Percentiles rank a stretch among this genome's conserved stretches.
These are phyloP conservation scores for Raphanus hybrid DNA, from an alignment of 441 rosid genomes.

Conservation along the genomic window DNA sequence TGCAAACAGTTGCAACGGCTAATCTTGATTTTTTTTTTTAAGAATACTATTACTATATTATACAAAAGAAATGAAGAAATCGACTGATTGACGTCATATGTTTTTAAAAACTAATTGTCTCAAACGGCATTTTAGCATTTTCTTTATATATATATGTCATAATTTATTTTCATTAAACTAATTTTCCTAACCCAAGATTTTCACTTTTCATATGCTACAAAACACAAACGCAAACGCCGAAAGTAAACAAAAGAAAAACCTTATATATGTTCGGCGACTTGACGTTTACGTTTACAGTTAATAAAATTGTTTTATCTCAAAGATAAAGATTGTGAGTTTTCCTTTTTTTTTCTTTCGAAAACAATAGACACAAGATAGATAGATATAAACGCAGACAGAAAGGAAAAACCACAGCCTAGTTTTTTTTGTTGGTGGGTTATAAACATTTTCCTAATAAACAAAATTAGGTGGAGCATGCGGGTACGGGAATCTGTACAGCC, in stretches of 20 bases:
- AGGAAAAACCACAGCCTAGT: not conserved
- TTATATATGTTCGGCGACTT: not conserved
- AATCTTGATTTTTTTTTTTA: not conserved
- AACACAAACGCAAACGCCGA: not conserved
- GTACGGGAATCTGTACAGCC: conserved; percentile 69
- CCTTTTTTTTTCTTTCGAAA: not conserved
- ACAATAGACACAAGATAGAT: not conserved
- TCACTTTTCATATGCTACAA: not conserved
- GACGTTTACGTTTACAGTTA: not conserved
- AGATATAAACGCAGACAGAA: not conserved
- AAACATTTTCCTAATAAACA: not conserved
- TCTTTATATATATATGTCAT: not conserved
- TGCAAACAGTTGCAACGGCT: conserved; percentile 27
- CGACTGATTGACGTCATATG: not conserved
- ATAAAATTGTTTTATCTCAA: not conserved
- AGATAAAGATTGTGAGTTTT: not conserved
- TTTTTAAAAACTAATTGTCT: not conserved
- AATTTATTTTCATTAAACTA: not conserved
- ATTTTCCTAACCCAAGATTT: not conserved
- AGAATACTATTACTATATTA: not conserved
- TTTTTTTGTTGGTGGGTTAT: not conserved
- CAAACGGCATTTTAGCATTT: not conserved
- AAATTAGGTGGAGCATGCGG: conserved; percentile 77
- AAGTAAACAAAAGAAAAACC: not conserved
- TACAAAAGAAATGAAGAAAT: not conserved